These are phyloP conservation scores for Anthostomella pinea DNA, from an alignment of 2,329 filamentous ascomycete species.

Conservation along the genomic window DNA sequence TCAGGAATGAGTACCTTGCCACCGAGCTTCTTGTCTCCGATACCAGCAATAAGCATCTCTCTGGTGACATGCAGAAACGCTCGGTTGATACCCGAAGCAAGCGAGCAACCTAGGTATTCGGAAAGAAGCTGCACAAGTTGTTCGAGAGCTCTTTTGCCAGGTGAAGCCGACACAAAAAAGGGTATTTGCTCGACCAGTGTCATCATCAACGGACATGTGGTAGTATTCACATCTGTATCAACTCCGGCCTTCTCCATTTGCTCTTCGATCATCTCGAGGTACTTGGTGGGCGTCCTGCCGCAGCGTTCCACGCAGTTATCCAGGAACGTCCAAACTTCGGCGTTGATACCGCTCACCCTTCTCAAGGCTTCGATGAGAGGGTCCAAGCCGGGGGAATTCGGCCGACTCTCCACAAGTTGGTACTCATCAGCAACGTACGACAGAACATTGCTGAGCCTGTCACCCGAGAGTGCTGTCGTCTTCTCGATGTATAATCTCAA, in stretches of 20 bases:
- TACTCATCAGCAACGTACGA: slow-evolving; percentile 61
- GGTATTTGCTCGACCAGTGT: slow-evolving; percentile 75
- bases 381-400: slow-evolving; percentile 41
- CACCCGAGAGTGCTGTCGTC: slow-evolving; percentile 44
- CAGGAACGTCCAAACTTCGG: slow-evolving; percentile 63
- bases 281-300: slow-evolving; percentile 74
- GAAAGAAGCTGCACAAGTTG: slow-evolving; percentile 58
- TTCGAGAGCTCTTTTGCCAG: slow-evolving; percentile 40
- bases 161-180: slow-evolving; percentile 55
- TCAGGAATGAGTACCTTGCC: slow-evolving; percentile 27
- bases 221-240: slow-evolving; percentile 26
- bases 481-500: slow-evolving; percentile 56
- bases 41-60: slow-evolving; percentile 37
- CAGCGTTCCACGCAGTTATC: slow-evolving; percentile 81
- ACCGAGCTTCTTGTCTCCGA: slow-evolving; percentile 36
- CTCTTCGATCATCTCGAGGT: slow-evolving; percentile 64
- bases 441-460: slow-evolving; percentile 55
- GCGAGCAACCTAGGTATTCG: slow-evolving; percentile 52
- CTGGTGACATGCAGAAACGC: slow-evolving; percentile 43
- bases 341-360: slow-evolving; percentile 29
- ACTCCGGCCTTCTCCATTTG: slow-evolving; percentile 30
- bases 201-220: slow-evolving; percentile 62
- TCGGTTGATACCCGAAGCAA: slow-evolving; percentile 48
- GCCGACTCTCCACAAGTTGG: slow-evolving; percentile 57
- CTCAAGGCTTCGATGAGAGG: slow-evolving; percentile 43